phyloP scores from a whole-genome alignment of 306 rosid species.

The Begonia peltatifolia region DNA sequence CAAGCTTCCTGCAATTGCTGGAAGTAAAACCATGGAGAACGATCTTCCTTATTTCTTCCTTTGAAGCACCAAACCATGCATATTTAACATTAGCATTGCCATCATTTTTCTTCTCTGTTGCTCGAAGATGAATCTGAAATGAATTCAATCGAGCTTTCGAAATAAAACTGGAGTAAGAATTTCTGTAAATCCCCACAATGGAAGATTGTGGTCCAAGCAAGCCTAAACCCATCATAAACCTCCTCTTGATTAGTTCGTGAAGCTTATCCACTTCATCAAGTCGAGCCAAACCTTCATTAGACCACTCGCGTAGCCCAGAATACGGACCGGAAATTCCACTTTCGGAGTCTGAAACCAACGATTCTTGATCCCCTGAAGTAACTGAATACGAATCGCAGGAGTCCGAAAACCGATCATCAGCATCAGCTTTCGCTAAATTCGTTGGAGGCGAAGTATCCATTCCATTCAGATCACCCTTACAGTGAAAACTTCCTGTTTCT shows the following conservation, averaged over 20 bases:
- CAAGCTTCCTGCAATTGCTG: slow-evolving; percentile 14
- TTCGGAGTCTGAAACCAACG: slow-evolving; percentile 46
- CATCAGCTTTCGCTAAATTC: background rate
- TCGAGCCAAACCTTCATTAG: slow-evolving; percentile 12
- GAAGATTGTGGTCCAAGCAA: slow-evolving; percentile 23
- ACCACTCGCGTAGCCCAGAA: slow-evolving; percentile 1
- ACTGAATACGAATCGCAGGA: slow-evolving; percentile 6
- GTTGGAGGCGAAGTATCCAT: slow-evolving; percentile 2
- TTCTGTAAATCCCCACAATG: slow-evolving; percentile 23
- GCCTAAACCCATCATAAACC: slow-evolving; percentile 27
- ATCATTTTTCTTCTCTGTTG: slow-evolving; percentile 23
- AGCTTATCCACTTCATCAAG: slow-evolving; percentile 30
- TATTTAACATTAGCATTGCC: slow-evolving; percentile 50
- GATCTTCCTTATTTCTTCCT: slow-evolving; percentile 38
- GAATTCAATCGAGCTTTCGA: slow-evolving; percentile 42
- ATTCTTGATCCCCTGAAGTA: slow-evolving; percentile 18
- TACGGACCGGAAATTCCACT: slow-evolving; percentile 27
- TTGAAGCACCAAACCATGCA: slow-evolving; percentile 53
- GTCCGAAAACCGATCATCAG: slow-evolving; percentile 1
- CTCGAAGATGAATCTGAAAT: slow-evolving; percentile 44
- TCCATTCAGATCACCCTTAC: slow-evolving; percentile 1
- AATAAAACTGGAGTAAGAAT: slow-evolving; percentile 17
- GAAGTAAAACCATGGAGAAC: slow-evolving; percentile 40
- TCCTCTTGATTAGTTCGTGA: slow-evolving; percentile 21
- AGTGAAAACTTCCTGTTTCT: background rate